phyloP scores from a whole-genome alignment of 179 eudicot species.

The Camellia oleifera region DNA sequence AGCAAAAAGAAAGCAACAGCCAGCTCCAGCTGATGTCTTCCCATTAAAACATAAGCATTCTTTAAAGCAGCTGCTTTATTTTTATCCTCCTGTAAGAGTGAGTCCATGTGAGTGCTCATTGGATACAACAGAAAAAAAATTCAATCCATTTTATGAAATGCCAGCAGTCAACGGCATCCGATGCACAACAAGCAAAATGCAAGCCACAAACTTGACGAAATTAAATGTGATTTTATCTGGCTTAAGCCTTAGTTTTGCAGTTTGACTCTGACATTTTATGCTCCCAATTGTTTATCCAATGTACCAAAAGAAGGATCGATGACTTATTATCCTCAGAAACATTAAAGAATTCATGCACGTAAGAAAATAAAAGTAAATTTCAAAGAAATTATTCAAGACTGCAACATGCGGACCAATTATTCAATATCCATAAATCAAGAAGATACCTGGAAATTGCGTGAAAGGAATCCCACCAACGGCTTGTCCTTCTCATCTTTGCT shows the following conservation, averaged over 20 bases:
- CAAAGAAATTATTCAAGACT: background rate
- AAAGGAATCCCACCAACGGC: conserved; percentile 82
- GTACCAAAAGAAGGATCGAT: conserved; percentile 3
- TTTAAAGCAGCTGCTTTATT: conserved; percentile 94
- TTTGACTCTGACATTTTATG: background rate
- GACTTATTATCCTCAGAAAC: background rate
- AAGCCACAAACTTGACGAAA: background rate
- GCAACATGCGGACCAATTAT: background rate
- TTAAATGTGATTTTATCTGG: background rate
- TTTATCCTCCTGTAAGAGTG: conserved; percentile 68
- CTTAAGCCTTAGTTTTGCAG: background rate
- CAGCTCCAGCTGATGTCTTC: conserved; percentile 90
- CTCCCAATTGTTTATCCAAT: background rate
- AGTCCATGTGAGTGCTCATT: background rate
- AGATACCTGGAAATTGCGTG: conserved; percentile 89
- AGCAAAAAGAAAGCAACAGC: conserved; percentile 97
- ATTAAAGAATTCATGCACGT: background rate
- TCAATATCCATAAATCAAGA: conserved; percentile 5
- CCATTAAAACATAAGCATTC: conserved; percentile 98
- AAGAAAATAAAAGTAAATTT: background rate
- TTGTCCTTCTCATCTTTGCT: conserved; percentile 97
- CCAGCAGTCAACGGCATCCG: background rate
- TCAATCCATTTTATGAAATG: background rate
- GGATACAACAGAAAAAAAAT: background rate
- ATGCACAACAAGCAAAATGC: conserved; percentile 6